Evolutionary conservation across 2,329 filamentous ascomycete species (phyloP).

Genomic region (Didymella sp.): DNA sequence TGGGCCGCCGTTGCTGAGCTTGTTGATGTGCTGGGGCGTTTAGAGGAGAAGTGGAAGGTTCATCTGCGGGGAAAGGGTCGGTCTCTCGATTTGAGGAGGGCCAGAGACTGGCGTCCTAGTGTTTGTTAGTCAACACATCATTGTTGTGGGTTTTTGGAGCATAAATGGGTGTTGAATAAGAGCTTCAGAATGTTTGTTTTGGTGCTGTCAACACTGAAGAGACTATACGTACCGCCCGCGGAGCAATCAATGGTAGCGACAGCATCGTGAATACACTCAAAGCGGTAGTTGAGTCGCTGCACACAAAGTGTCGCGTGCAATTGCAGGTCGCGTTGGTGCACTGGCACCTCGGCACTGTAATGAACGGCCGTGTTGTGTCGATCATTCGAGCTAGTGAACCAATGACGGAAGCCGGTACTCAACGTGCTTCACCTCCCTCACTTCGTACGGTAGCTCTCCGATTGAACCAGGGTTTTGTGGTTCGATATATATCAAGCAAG

Average conservation of each 20-base stretch:
- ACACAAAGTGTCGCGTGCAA: constrained; percentile 9
- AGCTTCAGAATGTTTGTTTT: constrained; percentile 1
- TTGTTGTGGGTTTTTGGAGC: neutral
- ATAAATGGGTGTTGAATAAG: neutral
- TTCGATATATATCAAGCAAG: neutral
- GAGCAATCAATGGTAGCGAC: constrained; percentile 38
- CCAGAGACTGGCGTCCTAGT: constrained; percentile 44
- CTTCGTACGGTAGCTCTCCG: constrained; percentile 5
- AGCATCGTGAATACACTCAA: constrained; percentile 24
- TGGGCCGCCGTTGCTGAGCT: constrained; percentile 29
- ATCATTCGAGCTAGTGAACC: constrained; percentile 6
- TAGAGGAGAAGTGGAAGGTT: constrained; percentile 29
- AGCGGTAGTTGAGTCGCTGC: neutral
- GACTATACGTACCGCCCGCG: constrained; percentile 27
- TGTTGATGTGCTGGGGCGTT: constrained; percentile 21
- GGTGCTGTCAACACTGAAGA: neutral
- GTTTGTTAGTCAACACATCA: constrained; percentile 8
- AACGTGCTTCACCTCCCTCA: constrained; percentile 19
- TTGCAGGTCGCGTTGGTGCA: constrained; percentile 6
- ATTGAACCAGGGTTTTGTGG: neutral
- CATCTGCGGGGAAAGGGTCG: constrained; percentile 29
- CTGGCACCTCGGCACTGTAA: constrained; percentile 10
- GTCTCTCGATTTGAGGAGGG: constrained; percentile 32
- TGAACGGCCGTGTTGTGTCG: constrained; percentile 8
- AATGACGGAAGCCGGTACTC: constrained; percentile 1